Conservation (phyloP, 352 stramenopile genomes). For the Globisporangium alternatum region DNA sequence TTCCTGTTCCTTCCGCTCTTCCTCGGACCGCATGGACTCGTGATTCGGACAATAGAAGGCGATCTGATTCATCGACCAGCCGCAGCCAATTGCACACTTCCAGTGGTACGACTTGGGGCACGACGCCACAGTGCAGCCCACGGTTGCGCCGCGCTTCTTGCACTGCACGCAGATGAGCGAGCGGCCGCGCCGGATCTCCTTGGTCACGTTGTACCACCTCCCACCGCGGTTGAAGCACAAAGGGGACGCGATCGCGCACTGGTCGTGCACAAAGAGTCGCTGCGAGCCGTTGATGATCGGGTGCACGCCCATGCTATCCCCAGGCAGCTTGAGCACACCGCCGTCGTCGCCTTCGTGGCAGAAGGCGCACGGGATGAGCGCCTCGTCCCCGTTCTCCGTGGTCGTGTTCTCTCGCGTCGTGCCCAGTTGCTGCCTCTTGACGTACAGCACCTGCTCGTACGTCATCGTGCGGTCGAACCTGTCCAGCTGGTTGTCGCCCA, state of each 20-base stretch:
- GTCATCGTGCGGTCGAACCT: conserved; percentile 67
- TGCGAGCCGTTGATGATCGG: conserved; percentile 66
- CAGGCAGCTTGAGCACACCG: conserved; percentile 72
- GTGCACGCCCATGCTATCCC: conserved; percentile 68
- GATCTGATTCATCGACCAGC: conserved; percentile 74
- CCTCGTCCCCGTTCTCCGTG: conserved; percentile 30
- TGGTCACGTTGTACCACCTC: conserved; percentile 83
- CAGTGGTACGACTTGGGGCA: conserved; percentile 80
- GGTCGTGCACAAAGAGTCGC: conserved; percentile 83
- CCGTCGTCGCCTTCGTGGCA: conserved; percentile 68
- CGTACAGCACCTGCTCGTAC: conserved; percentile 63
- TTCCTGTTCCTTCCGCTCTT: conserved; percentile 26
- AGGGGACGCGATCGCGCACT: conserved; percentile 81
- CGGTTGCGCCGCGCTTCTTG: conserved; percentile 69
- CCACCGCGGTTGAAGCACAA: conserved; percentile 76
- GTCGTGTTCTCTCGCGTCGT: conserved; percentile 19
- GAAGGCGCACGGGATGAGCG: conserved; percentile 77
- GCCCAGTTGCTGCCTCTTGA: conserved; percentile 41
- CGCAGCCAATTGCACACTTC: conserved; percentile 72
- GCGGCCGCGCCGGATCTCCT: conserved; percentile 76
- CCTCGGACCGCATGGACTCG: conserved; percentile 29
- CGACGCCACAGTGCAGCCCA: conserved; percentile 64
- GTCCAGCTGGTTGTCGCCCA: conserved; percentile 80
- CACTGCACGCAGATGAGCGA: conserved; percentile 65
- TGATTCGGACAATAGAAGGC: conserved; percentile 82